Percentiles rank a stretch among this genome's conserved stretches.
These are phyloP conservation scores for Ganoderma lucidum DNA, from an alignment of 1,284 basidiomycete species.

Conservation along the genomic window DNA sequence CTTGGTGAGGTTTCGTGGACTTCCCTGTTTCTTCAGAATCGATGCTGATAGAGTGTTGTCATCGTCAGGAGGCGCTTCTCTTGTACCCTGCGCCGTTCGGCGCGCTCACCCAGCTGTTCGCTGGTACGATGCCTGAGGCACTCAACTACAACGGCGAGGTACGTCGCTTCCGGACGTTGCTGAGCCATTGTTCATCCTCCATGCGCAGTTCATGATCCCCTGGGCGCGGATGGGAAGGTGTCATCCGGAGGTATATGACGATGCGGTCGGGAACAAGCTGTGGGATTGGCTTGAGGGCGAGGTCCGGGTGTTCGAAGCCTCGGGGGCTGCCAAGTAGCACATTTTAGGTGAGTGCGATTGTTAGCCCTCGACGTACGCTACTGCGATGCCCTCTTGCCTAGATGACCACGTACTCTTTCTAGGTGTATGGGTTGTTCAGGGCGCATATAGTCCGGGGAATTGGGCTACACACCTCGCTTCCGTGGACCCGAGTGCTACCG, in stretches of 20 bases:
- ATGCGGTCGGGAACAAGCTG: constrained; percentile 44
- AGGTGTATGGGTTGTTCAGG: too few relatives aligned
- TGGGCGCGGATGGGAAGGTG: constrained; percentile 51
- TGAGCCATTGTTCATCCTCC: too few relatives aligned
- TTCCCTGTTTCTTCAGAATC: too few relatives aligned
- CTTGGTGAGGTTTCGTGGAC: constrained; percentile 13
- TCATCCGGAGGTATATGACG: constrained; percentile 45
- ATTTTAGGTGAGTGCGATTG: not conserved
- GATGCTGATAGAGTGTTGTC: not conserved
- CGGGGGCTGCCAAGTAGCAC: not conserved
- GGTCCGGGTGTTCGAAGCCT: constrained; percentile 26
- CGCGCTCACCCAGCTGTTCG: constrained; percentile 39
- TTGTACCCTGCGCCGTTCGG: constrained; percentile 33
- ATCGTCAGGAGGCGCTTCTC: constrained; percentile 7
- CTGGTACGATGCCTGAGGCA: constrained; percentile 36
- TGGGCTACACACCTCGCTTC: too few relatives aligned
- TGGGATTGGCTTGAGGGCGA: constrained; percentile 55
- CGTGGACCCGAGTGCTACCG: too few relatives aligned
- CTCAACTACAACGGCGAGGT: constrained; percentile 37
- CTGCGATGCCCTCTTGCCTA: too few relatives aligned
- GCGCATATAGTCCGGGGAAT: too few relatives aligned
- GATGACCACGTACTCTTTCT: too few relatives aligned
- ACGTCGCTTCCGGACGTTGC: not conserved
- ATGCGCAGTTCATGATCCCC: constrained; percentile 41
- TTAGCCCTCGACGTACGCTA: too few relatives aligned